Conservation (phyloP, 2,329 filamentous ascomycete genomes). For the Albophoma yamanashiensis region DNA sequence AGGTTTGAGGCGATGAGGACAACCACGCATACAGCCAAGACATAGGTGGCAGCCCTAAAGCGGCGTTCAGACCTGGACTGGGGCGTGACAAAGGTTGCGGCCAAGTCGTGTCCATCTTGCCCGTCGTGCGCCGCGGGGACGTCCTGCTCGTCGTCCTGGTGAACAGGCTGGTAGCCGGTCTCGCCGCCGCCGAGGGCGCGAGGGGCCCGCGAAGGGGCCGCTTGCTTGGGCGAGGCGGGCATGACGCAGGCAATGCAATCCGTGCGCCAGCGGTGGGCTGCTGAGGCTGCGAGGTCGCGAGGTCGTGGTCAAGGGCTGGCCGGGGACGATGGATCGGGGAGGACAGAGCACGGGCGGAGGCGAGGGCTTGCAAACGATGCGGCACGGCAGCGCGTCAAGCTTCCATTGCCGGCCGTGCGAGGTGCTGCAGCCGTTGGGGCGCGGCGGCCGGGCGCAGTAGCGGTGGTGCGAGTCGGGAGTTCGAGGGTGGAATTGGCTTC, state of each 20-base stretch:
- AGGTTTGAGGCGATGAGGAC: slow-evolving; percentile 26
- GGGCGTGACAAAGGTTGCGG: slow-evolving; percentile 3
- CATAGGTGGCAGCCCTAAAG: slow-evolving; percentile 18
- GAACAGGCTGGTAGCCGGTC: slow-evolving; percentile 20
- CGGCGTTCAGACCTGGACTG: slow-evolving; percentile 12
- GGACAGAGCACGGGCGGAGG: neutral
- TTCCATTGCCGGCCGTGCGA: neutral
- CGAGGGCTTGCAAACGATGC: neutral
- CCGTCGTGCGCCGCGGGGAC: slow-evolving; percentile 1
- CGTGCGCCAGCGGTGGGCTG: neutral
- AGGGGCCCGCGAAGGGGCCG: slow-evolving; percentile 2
- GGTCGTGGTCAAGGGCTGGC: neutral
- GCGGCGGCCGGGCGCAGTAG: neutral
- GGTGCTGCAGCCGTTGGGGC: neutral
- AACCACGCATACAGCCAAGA: slow-evolving; percentile 22
- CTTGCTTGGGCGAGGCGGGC: neutral
- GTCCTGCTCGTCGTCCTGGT: slow-evolving; percentile 18
- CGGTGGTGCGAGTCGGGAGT: neutral
- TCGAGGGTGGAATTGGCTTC: neutral
- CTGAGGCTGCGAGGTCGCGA: neutral
- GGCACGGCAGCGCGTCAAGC: neutral
- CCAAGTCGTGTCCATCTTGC: slow-evolving; percentile 6
- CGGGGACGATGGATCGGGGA: neutral
- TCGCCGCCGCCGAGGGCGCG: slow-evolving; percentile 1
- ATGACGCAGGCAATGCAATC: neutral